Evolutionary conservation across 108 stramenopile species (phyloP).

Genomic region (Parietichytrium sp.): DNA sequence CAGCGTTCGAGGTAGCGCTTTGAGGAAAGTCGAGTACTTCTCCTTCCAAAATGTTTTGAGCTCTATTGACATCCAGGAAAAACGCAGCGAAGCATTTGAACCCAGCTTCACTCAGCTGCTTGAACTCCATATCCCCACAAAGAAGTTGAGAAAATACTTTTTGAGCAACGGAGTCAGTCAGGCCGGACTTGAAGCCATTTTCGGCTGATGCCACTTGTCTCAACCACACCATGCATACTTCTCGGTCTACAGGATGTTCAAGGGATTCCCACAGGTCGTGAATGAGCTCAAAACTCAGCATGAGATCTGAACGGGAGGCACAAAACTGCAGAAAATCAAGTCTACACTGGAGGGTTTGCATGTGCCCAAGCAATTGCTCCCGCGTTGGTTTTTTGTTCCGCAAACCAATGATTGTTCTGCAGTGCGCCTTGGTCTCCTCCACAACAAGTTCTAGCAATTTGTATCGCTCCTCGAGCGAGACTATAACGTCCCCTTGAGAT

Average conservation of each 20-base stretch:
- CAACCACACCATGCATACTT: slow-evolving; percentile 35
- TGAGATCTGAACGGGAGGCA: neutral
- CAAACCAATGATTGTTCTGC: neutral
- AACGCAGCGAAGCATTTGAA: slow-evolving; percentile 33
- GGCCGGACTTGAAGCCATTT: neutral
- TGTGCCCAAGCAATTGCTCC: slow-evolving; percentile 3
- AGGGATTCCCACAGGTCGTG: slow-evolving; percentile 31
- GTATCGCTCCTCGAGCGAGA: neutral
- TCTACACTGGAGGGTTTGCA: neutral
- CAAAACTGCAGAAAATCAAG: slow-evolving; percentile 24
- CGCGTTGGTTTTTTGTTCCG: slow-evolving; percentile 1
- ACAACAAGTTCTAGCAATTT: slow-evolving; percentile 12
- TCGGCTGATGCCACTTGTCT: neutral
- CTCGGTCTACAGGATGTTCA: neutral
- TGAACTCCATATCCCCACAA: slow-evolving; percentile 32
- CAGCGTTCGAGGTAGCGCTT: no score
- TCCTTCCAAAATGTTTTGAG: neutral
- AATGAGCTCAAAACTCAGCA: slow-evolving; percentile 31
- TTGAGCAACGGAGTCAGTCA: neutral
- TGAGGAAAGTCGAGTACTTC: neutral
- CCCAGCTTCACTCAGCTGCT: slow-evolving; percentile 38
- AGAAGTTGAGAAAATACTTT: slow-evolving; percentile 31
- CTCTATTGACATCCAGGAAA: slow-evolving; percentile 22
- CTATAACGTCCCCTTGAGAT: slow-evolving; percentile 1
- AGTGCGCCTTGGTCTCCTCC: slow-evolving; percentile 26